These are phyloP conservation scores for Fraxinus sp. DNA, from an alignment of 305 asterid genomes.

Conservation along the genomic window DNA sequence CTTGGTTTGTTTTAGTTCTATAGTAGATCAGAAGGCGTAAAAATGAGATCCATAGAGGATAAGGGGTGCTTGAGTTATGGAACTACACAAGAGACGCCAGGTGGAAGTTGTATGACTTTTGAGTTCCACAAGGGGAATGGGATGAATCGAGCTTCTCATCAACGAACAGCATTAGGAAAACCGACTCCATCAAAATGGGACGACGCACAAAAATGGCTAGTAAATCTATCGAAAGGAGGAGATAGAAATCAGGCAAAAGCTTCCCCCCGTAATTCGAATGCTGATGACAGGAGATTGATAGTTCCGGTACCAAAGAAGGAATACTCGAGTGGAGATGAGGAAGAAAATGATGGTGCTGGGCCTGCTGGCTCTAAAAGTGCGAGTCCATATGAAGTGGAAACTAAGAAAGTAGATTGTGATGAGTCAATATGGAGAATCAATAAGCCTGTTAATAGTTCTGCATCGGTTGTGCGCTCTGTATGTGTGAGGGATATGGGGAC, in stretches of 20 bases:
- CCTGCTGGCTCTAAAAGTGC: not conserved
- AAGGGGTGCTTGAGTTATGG: constrained; percentile 64
- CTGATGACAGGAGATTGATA: constrained; percentile 51
- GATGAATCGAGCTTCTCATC: constrained; percentile 51
- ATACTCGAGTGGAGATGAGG: constrained; percentile 37
- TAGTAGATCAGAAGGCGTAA: constrained; percentile 11
- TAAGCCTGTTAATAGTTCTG: constrained; percentile 39
- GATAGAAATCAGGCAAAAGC: constrained; percentile 49
- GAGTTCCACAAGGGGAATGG: constrained; percentile 59
- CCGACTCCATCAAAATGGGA: constrained; percentile 94
- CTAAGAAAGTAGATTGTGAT: constrained; percentile 50
- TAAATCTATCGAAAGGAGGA: constrained; percentile 68
- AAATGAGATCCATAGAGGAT: constrained; percentile 77
- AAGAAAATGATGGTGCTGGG: constrained; percentile 2
- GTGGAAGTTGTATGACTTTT: constrained; percentile 39
- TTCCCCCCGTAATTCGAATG: constrained; percentile 77
- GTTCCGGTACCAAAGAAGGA: constrained; percentile 43
- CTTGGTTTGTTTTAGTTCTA: not conserved
- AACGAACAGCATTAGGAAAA: constrained; percentile 60
- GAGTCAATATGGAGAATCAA: constrained; percentile 67
- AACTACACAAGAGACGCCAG: constrained; percentile 41
- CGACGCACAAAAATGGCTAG: constrained; percentile 94
- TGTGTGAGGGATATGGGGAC: constrained; percentile 93
- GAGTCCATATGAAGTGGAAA: constrained; percentile 33
- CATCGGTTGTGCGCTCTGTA: constrained; percentile 49